Conservation (phyloP, 2,329 filamentous ascomycete genomes). For the Domatiomyces catenatus region DNA sequence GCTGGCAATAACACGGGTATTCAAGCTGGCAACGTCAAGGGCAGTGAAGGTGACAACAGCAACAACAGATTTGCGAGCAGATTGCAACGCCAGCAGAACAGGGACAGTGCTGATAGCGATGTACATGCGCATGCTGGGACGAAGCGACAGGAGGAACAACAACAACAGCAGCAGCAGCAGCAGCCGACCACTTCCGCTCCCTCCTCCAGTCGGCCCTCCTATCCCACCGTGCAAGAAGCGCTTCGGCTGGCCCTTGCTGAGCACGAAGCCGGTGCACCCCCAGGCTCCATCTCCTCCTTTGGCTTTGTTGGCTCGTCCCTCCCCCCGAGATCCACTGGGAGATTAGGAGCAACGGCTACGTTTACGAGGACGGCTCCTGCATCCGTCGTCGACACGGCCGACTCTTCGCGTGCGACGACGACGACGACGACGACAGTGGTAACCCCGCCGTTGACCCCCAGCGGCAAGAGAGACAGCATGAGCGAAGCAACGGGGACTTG, state of each 20-base stretch:
- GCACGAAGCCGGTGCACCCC: not conserved
- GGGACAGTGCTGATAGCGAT: not conserved
- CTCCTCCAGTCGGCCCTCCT: not conserved
- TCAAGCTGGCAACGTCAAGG: not conserved
- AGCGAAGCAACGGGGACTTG: not conserved
- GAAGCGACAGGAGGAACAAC: not conserved
- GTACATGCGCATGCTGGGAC: not conserved
- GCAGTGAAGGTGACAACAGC: not conserved
- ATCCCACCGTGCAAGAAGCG: not conserved
- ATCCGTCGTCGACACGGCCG: not conserved
- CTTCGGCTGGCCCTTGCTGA: not conserved
- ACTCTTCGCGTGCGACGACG: not conserved
- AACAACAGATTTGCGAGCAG: not conserved
- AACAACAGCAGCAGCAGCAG: not conserved
- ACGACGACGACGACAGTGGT: not conserved
- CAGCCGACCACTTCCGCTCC: not conserved
- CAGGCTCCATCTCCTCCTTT: not conserved
- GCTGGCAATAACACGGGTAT: not conserved
- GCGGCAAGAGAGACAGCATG: not conserved
- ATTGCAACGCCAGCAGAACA: not conserved
- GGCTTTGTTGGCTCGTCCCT: slow-evolving; percentile 87
- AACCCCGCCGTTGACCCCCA: not conserved
- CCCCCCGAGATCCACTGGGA: slow-evolving; percentile 93
- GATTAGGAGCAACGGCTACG: slow-evolving; percentile 60
- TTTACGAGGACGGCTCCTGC: not conserved